Conservation (phyloP, 768 basidiomycete genomes). For the Boletellus sp. region DNA sequence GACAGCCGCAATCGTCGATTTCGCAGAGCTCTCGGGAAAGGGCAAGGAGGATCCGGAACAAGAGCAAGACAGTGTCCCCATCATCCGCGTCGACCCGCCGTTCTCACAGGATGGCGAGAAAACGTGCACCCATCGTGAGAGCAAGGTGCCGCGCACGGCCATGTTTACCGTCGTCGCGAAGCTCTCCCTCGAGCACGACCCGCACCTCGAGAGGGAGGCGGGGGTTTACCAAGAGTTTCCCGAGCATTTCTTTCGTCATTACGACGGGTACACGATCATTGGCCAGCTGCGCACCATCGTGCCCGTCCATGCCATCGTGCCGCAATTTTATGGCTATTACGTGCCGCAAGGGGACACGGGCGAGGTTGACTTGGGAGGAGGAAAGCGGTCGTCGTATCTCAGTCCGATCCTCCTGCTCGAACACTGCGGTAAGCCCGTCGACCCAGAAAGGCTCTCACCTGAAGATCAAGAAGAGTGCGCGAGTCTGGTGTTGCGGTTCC, state of each 20-base stretch:
- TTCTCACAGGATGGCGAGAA: conserved; percentile 11
- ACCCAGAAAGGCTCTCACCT: conserved; percentile 21
- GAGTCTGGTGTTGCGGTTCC: conserved; percentile 40
- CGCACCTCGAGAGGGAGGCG: conserved; percentile 34
- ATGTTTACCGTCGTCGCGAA: conserved; percentile 44
- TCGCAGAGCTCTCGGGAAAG: not conserved
- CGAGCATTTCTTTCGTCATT: conserved; percentile 26
- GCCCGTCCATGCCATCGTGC: conserved; percentile 49
- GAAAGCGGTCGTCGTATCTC: conserved; percentile 7
- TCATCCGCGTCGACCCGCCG: conserved; percentile 15
- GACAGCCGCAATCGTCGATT: not conserved
- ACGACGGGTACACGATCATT: conserved; percentile 23
- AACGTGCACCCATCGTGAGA: conserved; percentile 4
- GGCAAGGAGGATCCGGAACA: not conserved
- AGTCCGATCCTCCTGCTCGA: conserved; percentile 47
- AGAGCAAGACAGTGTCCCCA: not conserved
- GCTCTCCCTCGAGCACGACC: conserved; percentile 37
- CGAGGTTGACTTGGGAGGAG: too few species aligned
- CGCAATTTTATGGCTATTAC: conserved; percentile 67
- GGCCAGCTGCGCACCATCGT: conserved; percentile 38
- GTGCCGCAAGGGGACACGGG: conserved; percentile 12
- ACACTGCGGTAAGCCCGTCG: conserved; percentile 41
- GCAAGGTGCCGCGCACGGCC: conserved; percentile 28
- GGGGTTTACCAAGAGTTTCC: conserved; percentile 27
- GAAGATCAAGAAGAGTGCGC: conserved; percentile 42